phyloP scores from a whole-genome alignment of 106 monocot species.

The Posidonia australis region DNA sequence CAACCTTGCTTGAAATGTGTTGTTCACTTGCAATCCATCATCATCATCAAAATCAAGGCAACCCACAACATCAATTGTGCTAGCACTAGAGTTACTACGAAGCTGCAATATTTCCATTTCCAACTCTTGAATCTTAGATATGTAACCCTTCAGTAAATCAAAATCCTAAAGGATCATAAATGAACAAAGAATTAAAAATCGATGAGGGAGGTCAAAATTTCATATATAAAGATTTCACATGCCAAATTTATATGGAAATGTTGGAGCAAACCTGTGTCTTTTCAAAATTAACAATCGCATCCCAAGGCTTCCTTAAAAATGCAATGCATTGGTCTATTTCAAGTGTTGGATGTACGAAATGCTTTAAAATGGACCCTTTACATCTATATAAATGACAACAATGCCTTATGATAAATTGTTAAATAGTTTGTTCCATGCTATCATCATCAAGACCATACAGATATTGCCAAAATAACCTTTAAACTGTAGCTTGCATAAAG shows the following conservation, averaged over 20 bases:
- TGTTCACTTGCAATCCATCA: conserved; percentile 14
- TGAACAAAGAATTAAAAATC: background rate
- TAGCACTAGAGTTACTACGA: conserved; percentile 25
- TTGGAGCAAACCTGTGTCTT: conserved; percentile 29
- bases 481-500: background rate
- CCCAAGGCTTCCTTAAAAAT: conserved; percentile 60
- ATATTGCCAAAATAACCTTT: too few species aligned
- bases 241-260: background rate
- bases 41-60: conserved; percentile 38
- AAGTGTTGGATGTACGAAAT: too few species aligned
- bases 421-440: too few species aligned
- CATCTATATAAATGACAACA: too few species aligned
- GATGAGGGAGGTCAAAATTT: background rate
- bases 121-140: conserved; percentile 70
- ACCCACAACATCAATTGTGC: conserved; percentile 26
- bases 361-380: too few species aligned
- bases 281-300: conserved; percentile 39
- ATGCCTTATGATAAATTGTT: too few species aligned
- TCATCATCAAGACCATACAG: too few species aligned
- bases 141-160: conserved; percentile 58
- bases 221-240: background rate
- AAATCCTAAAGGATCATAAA: conserved; percentile 31
- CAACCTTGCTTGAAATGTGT: conserved; percentile 18
- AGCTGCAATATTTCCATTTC: conserved; percentile 50
- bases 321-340: too few species aligned